These are phyloP conservation scores for Hypoxylon rickii DNA, from an alignment of 495 filamentous ascomycete species.

Conservation along the genomic window DNA sequence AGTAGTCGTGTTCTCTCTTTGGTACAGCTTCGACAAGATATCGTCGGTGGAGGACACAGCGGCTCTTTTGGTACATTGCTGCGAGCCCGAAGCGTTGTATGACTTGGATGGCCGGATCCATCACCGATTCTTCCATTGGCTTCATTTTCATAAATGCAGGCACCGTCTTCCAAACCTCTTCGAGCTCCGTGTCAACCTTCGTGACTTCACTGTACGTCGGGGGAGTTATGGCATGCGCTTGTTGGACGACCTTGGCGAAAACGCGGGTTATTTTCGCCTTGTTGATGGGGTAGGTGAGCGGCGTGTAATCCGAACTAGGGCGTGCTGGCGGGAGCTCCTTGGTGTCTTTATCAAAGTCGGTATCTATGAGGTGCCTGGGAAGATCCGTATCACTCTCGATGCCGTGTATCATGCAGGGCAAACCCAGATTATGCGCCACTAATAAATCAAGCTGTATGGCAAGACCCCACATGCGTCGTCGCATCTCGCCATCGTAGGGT, in stretches of 20 bases:
- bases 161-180: slow-evolving; percentile 59
- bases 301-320: slow-evolving; percentile 51
- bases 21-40: slow-evolving; percentile 64
- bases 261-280: slow-evolving; percentile 48
- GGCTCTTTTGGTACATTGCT: slow-evolving; percentile 72
- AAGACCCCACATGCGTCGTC: slow-evolving; percentile 58
- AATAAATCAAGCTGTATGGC: slow-evolving; percentile 56
- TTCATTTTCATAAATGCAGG: slow-evolving; percentile 64
- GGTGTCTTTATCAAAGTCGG: slow-evolving; percentile 53
- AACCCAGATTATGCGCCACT: slow-evolving; percentile 56
- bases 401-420: slow-evolving; percentile 55
- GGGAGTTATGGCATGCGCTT: slow-evolving; percentile 43
- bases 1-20: slow-evolving; percentile 68
- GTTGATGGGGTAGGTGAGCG: slow-evolving; percentile 52
- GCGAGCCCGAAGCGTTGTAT: slow-evolving; percentile 74
- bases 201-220: slow-evolving; percentile 69
- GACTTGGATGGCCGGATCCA: slow-evolving; percentile 65
- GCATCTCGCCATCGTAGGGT: slow-evolving; percentile 59
- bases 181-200: slow-evolving; percentile 64
- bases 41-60: slow-evolving; percentile 73
- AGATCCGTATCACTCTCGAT: slow-evolving; percentile 53
- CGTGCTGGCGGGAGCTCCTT: slow-evolving; percentile 48
- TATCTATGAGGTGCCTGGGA: slow-evolving; percentile 54
- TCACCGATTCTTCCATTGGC: slow-evolving; percentile 63
- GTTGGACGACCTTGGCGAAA: slow-evolving; percentile 45